Evolutionary conservation across 371 early-diverging fungal genomes (phyloP), one percentile per base, ranked within the genome.

Genomic region (Zopfochytrium polystomum): DNA sequence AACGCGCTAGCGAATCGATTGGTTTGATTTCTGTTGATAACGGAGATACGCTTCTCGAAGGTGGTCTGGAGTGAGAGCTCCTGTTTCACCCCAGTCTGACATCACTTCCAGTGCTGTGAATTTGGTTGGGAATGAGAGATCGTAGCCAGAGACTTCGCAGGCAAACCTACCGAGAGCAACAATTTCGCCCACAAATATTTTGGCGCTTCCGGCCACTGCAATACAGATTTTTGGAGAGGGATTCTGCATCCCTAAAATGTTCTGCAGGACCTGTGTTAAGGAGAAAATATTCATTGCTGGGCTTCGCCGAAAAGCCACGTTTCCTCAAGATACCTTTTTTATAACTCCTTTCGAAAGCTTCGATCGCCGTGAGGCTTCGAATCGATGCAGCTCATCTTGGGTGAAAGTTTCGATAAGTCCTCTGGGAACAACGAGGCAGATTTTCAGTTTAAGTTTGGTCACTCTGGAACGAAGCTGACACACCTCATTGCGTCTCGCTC

Each of bases 151-250:
- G 27, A 13, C 29, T 25, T 55, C 23, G 29, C 9, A 11, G 15
- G 53, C 23, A 11, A 44, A 23, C 18, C 15, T 77, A 83, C 90
- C 94, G 71, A 84, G 80, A 69, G 93, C 94, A 3, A 94, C 85
- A 61, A 98, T 88, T 66, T 98, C 96, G 23, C 96, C 96, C 1
- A 96, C 90, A 81, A 93, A 98, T 13, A 98, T 89, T 70, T 98
- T 98, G 35, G 91, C 83, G 60, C 92, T 89, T 31, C 96, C 98
- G 27, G 91, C 90, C 0, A 98, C 87, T 0, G 93, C 92, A 76
- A 95, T 92, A 0, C 89, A 85, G 74, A 95, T 52, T 20, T 51
- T 51, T 2, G 53, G 22, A 2, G 74, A 68, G 2, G 59, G 42
- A 5, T 57, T 59, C 15, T 65, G 53, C 9, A 57, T 42, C 30